A percentile compares a stretch with the other conserved stretches of the same genome.
phyloP scores from a whole-genome alignment of 495 filamentous ascomycete genomes.

The Amphirosellinia nigrospora region DNA sequence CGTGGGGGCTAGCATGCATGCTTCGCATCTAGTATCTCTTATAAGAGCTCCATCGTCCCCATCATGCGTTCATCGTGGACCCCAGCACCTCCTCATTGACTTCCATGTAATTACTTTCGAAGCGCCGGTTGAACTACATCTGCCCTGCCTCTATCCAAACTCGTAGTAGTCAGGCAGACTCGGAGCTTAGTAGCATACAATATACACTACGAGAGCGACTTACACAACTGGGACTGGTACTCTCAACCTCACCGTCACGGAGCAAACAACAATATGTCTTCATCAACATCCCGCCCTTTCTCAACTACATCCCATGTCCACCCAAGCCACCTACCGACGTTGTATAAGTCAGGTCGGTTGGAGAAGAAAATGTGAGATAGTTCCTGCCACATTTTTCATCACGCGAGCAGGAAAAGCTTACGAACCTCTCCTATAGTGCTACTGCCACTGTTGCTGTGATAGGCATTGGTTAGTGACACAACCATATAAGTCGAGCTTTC shows the following conservation, averaged over 20 bases:
- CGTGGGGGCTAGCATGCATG: background rate
- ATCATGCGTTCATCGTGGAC: background rate
- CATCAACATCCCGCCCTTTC: constrained; percentile 39
- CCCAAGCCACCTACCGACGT: constrained; percentile 49
- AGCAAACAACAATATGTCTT: constrained; percentile 35
- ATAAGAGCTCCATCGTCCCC: background rate
- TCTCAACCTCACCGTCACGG: background rate
- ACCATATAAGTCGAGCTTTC: background rate
- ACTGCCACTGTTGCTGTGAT: constrained; percentile 48
- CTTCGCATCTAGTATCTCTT: background rate
- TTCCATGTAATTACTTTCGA: background rate
- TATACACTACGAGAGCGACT: background rate
- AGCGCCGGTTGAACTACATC: background rate
- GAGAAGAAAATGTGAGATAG: constrained; percentile 46
- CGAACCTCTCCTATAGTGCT: constrained; percentile 32
- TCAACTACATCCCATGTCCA: constrained; percentile 51
- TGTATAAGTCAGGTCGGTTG: constrained; percentile 41
- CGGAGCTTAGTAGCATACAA: background rate
- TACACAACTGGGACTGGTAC: background rate
- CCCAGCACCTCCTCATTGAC: background rate
- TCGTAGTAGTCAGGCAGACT: background rate
- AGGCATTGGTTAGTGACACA: constrained; percentile 40
- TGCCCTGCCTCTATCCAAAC: background rate
- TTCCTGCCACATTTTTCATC: no score
- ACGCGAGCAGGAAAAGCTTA: constrained; percentile 15